Percentiles rank a stretch among this genome's conserved stretches.
Evolutionary conservation across 2,329 filamentous ascomycete genomes (phyloP).

Genomic region (Xylaria sp.): DNA sequence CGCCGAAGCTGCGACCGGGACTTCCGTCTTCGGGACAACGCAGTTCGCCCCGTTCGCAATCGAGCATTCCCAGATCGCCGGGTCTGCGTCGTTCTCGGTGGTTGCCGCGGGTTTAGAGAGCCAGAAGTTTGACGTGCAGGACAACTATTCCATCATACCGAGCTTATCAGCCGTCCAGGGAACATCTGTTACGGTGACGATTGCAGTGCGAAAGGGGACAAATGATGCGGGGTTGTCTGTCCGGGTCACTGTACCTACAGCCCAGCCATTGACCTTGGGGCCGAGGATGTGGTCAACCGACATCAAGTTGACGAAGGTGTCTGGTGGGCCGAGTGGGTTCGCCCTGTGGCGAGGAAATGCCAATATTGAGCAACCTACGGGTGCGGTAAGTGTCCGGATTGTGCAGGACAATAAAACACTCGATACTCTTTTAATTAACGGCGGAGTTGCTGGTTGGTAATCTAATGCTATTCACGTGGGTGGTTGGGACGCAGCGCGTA

Average conservation of each 20-base stretch:
- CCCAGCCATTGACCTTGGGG: conserved; percentile 34
- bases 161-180: conserved; percentile 27
- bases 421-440: conserved; percentile 34
- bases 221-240: conserved; percentile 23
- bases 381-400: conserved; percentile 33
- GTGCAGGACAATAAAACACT: conserved; percentile 23
- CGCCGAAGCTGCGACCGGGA: conserved; percentile 25
- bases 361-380: conserved; percentile 27
- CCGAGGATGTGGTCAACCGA: conserved; percentile 26
- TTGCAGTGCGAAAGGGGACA: conserved; percentile 24
- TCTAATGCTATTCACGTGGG: neutral
- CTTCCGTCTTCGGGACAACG: conserved; percentile 32
- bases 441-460: conserved; percentile 37
- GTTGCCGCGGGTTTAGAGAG: conserved; percentile 10
- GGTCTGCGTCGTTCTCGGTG: conserved; percentile 28
- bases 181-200: conserved; percentile 22
- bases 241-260: conserved; percentile 26
- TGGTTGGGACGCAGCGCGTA: too few relatives aligned
- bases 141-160: conserved; percentile 30
- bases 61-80: conserved; percentile 11
- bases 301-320: conserved; percentile 15
- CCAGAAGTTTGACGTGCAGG: conserved; percentile 27
- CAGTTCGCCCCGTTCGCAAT: conserved; percentile 33
- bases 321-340: conserved; percentile 14
- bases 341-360: conserved; percentile 26